Base-by-base conservation (phyloP, 1,139 yeast species). In the Scheffersomyces cryptocercus region DNA sequence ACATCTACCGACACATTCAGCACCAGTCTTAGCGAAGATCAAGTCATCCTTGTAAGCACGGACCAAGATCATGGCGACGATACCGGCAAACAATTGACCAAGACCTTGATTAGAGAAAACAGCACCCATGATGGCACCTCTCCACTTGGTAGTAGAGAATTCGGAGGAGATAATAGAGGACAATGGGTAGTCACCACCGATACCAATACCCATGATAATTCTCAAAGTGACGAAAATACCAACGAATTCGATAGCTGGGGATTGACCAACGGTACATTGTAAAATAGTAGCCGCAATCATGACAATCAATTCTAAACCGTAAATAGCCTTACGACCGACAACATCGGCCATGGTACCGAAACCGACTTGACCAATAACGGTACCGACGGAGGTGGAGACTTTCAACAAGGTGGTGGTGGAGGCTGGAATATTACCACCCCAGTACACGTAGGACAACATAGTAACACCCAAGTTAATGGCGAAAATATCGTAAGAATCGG, bases 151-250 rank as follows among this genome's bases (percentile, higher is more conserved):
- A 46, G 95, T 86, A 31, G 96, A 80, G 59, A 88, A 88, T 72
- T 88, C 96, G 41, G 96, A 84, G 9, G 95, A 85, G 56, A 88
- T 88, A 66, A 88, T 85, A 35, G 98, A 93, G 36, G 98, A 90
- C 69, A 93, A 82, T 58, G 99, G 99, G 71, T 93, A 93, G 73
- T 93, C 99, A 79, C 98, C 99, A 75, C 99, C 99, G 60, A 93
- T 95, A 83, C 99, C 99, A 58, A 93, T 84, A 75, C 96, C 96
- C 88, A 84, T 84, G 49, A 87, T 61, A 52, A 88, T 82, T 80
- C 96, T 84, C 68, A 82, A 82, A 55, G 85, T 82, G n/a, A 84
- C 69, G 51, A 88, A 75, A 43, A 86, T 75, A 41, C 91, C 95
- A 40, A 81, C 81, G 58, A 88, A 85, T 64, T 75, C 77, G 51